Conservation (phyloP, 2,329 filamentous ascomycete species). For the Fusarium equiseti region DNA sequence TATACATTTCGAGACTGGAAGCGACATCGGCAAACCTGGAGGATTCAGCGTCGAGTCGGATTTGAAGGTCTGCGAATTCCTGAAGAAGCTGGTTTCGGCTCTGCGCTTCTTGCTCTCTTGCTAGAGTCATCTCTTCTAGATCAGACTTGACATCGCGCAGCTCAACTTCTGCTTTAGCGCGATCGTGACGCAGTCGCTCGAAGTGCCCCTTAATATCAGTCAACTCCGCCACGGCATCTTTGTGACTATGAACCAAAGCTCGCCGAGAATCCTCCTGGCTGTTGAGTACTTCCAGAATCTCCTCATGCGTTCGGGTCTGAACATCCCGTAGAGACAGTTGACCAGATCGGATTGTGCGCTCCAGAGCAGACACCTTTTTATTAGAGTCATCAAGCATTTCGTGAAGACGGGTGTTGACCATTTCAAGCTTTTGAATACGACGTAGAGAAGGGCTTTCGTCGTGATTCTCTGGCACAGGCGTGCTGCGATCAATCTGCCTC, state of each 20-base stretch:
- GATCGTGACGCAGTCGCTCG: constrained; percentile 86
- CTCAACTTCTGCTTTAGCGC: constrained; percentile 84
- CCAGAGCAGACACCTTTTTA: constrained; percentile 90
- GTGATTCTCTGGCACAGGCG: constrained; percentile 71
- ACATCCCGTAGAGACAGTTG: constrained; percentile 91
- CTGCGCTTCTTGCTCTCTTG: constrained; percentile 87
- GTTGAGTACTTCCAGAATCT: constrained; percentile 91
- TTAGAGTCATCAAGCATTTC: constrained; percentile 94
- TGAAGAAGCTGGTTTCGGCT: constrained; percentile 89
- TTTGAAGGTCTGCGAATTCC: constrained; percentile 94
- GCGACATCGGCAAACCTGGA: constrained; percentile 87
- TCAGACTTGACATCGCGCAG: constrained; percentile 87
- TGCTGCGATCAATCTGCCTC: constrained; percentile 81
- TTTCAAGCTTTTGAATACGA: constrained; percentile 90
- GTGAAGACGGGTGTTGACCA: constrained; percentile 90
- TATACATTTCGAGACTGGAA: constrained; percentile 88
- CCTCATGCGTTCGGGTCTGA: constrained; percentile 92
- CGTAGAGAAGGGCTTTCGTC: constrained; percentile 84
- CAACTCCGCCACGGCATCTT: constrained; percentile 85
- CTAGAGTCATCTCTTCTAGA: constrained; percentile 80
- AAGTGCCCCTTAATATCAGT: constrained; percentile 88
- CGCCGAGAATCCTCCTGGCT: constrained; percentile 91
- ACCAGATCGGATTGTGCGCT: constrained; percentile 86
- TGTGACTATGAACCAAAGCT: constrained; percentile 84
- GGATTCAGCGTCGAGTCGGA: constrained; percentile 88